Percentiles rank a stretch among this genome's conserved stretches.
Evolutionary conservation across 2,329 filamentous ascomycete genomes (phyloP).

Genomic region (Alternaria solani): DNA sequence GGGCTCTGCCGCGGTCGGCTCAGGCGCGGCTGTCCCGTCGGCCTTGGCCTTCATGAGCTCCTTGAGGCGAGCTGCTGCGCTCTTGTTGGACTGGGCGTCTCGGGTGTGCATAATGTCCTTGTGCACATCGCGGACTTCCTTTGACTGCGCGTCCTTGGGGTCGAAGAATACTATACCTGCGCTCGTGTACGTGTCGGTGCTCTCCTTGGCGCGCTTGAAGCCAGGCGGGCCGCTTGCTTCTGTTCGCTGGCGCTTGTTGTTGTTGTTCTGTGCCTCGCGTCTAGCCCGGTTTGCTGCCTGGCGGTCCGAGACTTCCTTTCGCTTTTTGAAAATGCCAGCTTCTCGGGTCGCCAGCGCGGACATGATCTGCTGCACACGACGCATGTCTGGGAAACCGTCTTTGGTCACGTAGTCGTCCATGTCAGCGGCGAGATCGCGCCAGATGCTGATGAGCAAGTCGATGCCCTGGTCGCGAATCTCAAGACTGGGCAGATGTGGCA

Average conservation of each 20-base stretch:
- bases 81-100: constrained; percentile 82
- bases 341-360: constrained; percentile 90
- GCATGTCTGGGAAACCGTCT: constrained; percentile 89
- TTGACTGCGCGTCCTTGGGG: constrained; percentile 49
- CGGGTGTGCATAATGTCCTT: constrained; percentile 89
- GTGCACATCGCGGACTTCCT: constrained; percentile 65
- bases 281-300: constrained; percentile 72
- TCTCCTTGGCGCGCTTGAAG: constrained; percentile 47
- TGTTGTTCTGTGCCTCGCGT: constrained; percentile 60
- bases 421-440: constrained; percentile 86
- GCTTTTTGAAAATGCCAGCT: constrained; percentile 87
- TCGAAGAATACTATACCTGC: constrained; percentile 48
- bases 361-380: constrained; percentile 85
- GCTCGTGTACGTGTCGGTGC: constrained; percentile 46
- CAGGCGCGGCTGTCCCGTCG: constrained; percentile 35
- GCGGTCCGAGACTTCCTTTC: constrained; percentile 85
- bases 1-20: constrained; percentile 24
- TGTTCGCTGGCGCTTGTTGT: constrained; percentile 37
- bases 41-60: constrained; percentile 68
- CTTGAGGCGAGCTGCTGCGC: constrained; percentile 86
- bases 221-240: constrained; percentile 43
- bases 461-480: constrained; percentile 98
- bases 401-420: constrained; percentile 98
- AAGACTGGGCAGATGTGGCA: constrained; percentile 95
- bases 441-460: constrained; percentile 94